These are phyloP conservation scores for Venturia carpophila DNA, from an alignment of 2,329 filamentous ascomycete genomes.

Conservation along the genomic window DNA sequence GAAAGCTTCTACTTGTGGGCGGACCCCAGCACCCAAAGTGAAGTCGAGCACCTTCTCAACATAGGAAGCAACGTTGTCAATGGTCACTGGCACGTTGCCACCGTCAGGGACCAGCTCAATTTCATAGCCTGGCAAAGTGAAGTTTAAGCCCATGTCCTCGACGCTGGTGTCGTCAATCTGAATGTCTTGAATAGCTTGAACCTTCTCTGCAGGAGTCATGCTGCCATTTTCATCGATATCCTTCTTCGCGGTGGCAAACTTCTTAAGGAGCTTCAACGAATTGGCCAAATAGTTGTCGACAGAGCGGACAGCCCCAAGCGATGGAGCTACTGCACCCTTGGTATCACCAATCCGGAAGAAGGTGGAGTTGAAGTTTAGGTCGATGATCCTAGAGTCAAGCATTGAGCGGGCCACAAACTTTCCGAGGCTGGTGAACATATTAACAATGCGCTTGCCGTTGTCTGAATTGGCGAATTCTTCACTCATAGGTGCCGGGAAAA, in stretches of 20 bases:
- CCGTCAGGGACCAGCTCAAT: conserved; percentile 78
- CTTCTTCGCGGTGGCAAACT: conserved; percentile 76
- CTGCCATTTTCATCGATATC: conserved; percentile 64
- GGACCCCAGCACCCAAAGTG: conserved; percentile 83
- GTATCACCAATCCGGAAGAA: conserved; percentile 91
- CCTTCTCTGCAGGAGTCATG: conserved; percentile 62
- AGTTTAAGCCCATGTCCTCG: conserved; percentile 86
- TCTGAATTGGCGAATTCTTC: conserved; percentile 65
- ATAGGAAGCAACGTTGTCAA: conserved; percentile 85
- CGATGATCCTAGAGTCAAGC: conserved; percentile 96
- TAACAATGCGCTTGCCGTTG: conserved; percentile 77
- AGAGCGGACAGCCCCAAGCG: conserved; percentile 78
- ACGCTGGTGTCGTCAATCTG: conserved; percentile 66
- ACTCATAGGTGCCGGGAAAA: conserved; percentile 88
- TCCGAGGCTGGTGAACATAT: conserved; percentile 85
- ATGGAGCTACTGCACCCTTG: conserved; percentile 61
- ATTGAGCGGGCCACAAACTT: conserved; percentile 97
- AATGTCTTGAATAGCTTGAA: conserved; percentile 59
- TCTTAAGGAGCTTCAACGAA: conserved; percentile 79
- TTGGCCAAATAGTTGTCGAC: conserved; percentile 81
- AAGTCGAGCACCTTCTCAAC: conserved; percentile 85
- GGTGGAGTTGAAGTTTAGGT: conserved; percentile 92
- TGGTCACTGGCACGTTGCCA: conserved; percentile 65
- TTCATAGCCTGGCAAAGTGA: conserved; percentile 87
- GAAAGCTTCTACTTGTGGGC: conserved; percentile 85